Conservation (phyloP, 768 basidiomycete genomes). For the Hygrocybe punicea region DNA sequence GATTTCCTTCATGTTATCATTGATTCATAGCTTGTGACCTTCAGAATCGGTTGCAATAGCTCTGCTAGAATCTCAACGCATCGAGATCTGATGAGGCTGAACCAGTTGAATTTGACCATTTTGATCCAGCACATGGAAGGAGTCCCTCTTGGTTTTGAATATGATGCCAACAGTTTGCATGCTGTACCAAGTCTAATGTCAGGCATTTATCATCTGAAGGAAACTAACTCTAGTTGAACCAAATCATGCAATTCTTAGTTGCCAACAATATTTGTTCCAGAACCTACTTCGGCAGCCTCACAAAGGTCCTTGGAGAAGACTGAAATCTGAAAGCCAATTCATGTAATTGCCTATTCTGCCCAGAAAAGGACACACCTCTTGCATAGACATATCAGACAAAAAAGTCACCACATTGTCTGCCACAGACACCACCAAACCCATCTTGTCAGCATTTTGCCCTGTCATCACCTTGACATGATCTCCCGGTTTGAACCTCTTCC, state of each 20-base stretch:
- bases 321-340: slow-evolving; percentile 61
- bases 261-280: slow-evolving; percentile 82
- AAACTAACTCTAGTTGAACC: slow-evolving; percentile 89
- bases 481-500: slow-evolving; percentile 94
- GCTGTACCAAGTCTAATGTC: slow-evolving; percentile 40
- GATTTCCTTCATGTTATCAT: slow-evolving; percentile 90
- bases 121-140: slow-evolving; percentile 95
- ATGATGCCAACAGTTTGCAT: slow-evolving; percentile 94
- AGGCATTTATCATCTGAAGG: background rate
- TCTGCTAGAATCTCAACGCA: slow-evolving; percentile 75
- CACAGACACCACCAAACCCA: slow-evolving; percentile 91
- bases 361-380: slow-evolving; percentile 59
- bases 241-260: slow-evolving; percentile 96
- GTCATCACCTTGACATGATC: slow-evolving; percentile 99
- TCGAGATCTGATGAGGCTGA: slow-evolving; percentile 91
- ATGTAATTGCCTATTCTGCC: background rate
- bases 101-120: slow-evolving; percentile 85
- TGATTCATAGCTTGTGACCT: slow-evolving; percentile 78
- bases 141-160: slow-evolving; percentile 93
- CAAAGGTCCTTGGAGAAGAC: slow-evolving; percentile 97
- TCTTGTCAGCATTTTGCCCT: slow-evolving; percentile 92
- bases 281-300: slow-evolving; percentile 96
- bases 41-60: slow-evolving; percentile 89
- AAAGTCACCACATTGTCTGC: slow-evolving; percentile 91
- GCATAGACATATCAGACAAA: slow-evolving; percentile 92